Evolutionary conservation across 148 eudicot genomes (phyloP), one percentile per base, ranked within the genome.

Genomic region (Camellia granthamiana): DNA sequence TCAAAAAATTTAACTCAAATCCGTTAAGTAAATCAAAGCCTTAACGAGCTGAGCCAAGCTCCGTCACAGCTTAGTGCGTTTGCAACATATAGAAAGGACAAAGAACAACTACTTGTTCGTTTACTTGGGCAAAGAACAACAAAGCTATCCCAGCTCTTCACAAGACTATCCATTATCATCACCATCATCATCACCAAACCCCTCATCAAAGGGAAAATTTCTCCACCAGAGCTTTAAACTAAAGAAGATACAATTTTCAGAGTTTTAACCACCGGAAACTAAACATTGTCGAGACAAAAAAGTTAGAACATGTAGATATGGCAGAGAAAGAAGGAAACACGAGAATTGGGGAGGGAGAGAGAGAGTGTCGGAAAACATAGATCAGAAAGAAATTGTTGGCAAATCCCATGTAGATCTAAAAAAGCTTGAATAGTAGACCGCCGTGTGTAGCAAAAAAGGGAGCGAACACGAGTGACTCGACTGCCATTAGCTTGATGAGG

Each of bases 401-500:
- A 62, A 76, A 42, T 44, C 55, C 55, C 76, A 30, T 23, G 4
- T 14, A 46, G 11, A 6, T 83, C 83, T 83, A 91, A 79, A 94
- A 82, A 55, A 84, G 58, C 92, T 94, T 94, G 92, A 94, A 94
- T 86, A 94, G 93, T 83, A 94, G 54, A 42, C 98, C 97, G 71
- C 98, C 98, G 54, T 94, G 98, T 65, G 92, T 82, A 55, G 98
- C 98, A 42, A 94, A 94, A 91, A 94, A 94, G 80, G 98, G 98
- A 61, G 98, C 98, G 44, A 94, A 94, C 71, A 94, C 98, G 30
- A 94, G 88, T 1, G 98, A 94, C 79, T 94, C 98, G 0, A 94
- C 98, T 5, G 98, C 98, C 98, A 94, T 94, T 1, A 94, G 94
- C 92, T 94, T 94, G 84, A 94, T 92, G 55, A 94, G 87, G 78